phyloP scores from a whole-genome alignment of 2,329 filamentous ascomycete species.

The Alternaria panax region DNA sequence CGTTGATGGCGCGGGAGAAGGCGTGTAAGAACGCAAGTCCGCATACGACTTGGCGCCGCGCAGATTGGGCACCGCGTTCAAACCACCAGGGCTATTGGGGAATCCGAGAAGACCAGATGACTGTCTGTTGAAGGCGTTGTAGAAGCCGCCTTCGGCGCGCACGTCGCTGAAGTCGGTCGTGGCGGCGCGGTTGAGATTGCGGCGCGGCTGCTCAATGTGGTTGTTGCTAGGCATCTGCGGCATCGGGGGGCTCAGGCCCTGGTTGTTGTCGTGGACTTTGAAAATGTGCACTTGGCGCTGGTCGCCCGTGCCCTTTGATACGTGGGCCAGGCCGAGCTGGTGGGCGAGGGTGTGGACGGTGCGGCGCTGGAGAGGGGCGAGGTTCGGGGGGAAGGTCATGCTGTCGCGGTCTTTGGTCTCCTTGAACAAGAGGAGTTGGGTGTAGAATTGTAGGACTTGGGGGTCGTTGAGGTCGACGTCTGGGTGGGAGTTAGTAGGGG shows the following conservation, averaged over 20 bases:
- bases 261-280: constrained; percentile 67
- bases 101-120: constrained; percentile 79
- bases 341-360: constrained; percentile 94
- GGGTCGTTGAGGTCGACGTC: constrained; percentile 93
- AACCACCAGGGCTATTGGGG: constrained; percentile 75
- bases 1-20: constrained; percentile 88
- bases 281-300: constrained; percentile 90
- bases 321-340: constrained; percentile 90
- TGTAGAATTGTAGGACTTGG: constrained; percentile 85
- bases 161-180: constrained; percentile 94
- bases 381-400: constrained; percentile 80
- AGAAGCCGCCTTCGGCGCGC: constrained; percentile 75
- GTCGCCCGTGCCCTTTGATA: constrained; percentile 86
- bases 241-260: constrained; percentile 68
- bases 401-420: constrained; percentile 79
- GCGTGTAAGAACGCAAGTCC: constrained; percentile 92
- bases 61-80: constrained; percentile 78
- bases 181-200: constrained; percentile 89
- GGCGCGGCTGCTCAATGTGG: constrained; percentile 78
- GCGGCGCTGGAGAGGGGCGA: constrained; percentile 83
- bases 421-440: constrained; percentile 87
- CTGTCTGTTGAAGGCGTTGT: constrained; percentile 79
- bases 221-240: constrained; percentile 69
- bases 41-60: constrained; percentile 96
- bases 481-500: constrained; percentile 40